Conservation (phyloP, 345 rosid species). For the Eucalyptus albens region DNA sequence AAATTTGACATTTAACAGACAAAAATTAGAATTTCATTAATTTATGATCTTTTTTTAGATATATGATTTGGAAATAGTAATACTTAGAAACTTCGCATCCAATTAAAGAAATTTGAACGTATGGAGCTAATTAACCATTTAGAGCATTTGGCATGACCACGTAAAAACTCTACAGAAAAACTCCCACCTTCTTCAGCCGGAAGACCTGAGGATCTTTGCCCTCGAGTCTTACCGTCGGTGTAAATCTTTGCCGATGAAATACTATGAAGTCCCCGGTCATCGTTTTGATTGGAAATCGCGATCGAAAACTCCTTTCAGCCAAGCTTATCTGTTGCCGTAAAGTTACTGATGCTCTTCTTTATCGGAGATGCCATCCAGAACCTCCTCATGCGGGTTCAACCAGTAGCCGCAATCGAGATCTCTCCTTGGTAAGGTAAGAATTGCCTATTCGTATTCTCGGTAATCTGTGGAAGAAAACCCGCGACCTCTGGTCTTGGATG, state of each 20-base stretch:
- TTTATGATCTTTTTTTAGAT: neutral
- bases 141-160: neutral
- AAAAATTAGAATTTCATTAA: neutral
- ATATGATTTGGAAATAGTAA: neutral
- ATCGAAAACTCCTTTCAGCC: neutral
- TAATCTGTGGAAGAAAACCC: neutral
- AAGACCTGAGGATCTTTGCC: neutral
- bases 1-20: too few relatives aligned
- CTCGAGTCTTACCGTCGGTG: neutral
- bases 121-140: neutral
- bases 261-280: neutral
- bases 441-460: too few relatives aligned
- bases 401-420: fast-evolving
- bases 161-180: too few relatives aligned
- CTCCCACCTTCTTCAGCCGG: neutral
- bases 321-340: too few relatives aligned
- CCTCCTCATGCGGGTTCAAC: neutral
- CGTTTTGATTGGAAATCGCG: neutral
- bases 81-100: too few relatives aligned
- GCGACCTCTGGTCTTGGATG: neutral
- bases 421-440: neutral
- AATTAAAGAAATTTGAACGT: neutral
- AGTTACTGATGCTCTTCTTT: neutral
- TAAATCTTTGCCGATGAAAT: neutral
- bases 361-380: neutral